A percentile compares a stretch with the other conserved stretches of the same genome.
These are phyloP conservation scores for Farysia itapuensis DNA, from an alignment of 1,284 basidiomycete species.

Conservation along the genomic window DNA sequence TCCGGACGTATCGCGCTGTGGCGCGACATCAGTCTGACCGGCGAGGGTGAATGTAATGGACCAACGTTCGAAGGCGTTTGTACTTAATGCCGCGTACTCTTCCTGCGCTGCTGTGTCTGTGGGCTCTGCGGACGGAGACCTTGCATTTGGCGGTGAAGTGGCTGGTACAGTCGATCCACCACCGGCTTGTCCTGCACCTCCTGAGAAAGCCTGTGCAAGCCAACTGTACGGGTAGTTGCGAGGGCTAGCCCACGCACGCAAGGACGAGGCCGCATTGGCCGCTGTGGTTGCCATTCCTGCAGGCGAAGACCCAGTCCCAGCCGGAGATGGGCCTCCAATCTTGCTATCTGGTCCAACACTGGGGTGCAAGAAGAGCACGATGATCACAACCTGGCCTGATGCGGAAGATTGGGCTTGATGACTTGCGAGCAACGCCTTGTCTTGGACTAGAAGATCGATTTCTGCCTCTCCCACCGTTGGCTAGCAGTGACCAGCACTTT, in stretches of 20 bases:
- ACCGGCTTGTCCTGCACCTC: slow-evolving; percentile 12
- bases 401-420: not conserved
- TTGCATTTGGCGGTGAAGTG: not conserved
- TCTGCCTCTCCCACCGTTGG: slow-evolving; percentile 12
- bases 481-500: no score
- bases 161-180: not conserved
- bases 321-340: no score
- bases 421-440: not conserved
- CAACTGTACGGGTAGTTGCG: slow-evolving; percentile 17
- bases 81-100: not conserved
- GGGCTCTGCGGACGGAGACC: not conserved
- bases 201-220: slow-evolving; percentile 28
- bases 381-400: not conserved
- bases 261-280: slow-evolving; percentile 4
- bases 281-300: not conserved
- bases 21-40: not conserved
- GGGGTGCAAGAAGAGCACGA: slow-evolving; percentile 2
- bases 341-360: not conserved
- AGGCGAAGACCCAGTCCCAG: not conserved
- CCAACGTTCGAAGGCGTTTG: slow-evolving; percentile 13
- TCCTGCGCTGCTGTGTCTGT: not conserved
- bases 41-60: slow-evolving; percentile 1
- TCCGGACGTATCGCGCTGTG: not conserved
- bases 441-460: slow-evolving; percentile 4
- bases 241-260: slow-evolving; percentile 17